Evolutionary conservation across 805 yeast genomes (phyloP), one percentile per base, ranked within the genome.

Genomic region (Lipomyces kockii): DNA sequence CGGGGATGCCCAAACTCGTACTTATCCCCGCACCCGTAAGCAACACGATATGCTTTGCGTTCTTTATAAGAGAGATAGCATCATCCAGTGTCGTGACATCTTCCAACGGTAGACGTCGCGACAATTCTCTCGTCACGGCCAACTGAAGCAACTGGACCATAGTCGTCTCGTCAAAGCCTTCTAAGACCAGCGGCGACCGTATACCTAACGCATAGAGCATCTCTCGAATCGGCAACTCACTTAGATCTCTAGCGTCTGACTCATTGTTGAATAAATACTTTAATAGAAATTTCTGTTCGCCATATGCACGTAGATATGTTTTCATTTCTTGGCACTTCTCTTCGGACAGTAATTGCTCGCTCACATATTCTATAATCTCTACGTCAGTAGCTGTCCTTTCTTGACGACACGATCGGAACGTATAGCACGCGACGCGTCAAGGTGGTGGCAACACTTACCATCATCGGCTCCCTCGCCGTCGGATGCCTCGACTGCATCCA

Each of bases 21-120:
- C 96, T 90, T 63, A 92, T 91, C 29, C 98, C 98, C 0, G 98
- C 98, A 17, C 98, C 98, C 0, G 97, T 91, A 27, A 92, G 77
- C 0, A 92, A 92, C 66, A 93, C 74, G 11, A 92, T 83, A 53
- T 86, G 88, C 14, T 82, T 75, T 0, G 95, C 85, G 6, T 79
- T 79, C n/a, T 80, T 71, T 27, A 93, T 80, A 49, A 84, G 83
- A 1, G 80, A 81, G 1, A 85, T 77, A 1, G 89, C 86, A 67
- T 87, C 86, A 11, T 87, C 89, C 2, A 91, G 73, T 0, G 89
- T 85, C 62, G 81, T 78, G 71, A 89, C 85, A 62, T 81, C 77
- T 1, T 83, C 81, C 29, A 89, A 73, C 68, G 90, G 80, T 2
- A 84, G 79, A 67, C 96, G 83, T 64, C 86, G 83, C 53, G 81